These are phyloP conservation scores for Kockiozyma suomiensis DNA, from an alignment of 805 yeast genomes.

Conservation along the genomic window DNA sequence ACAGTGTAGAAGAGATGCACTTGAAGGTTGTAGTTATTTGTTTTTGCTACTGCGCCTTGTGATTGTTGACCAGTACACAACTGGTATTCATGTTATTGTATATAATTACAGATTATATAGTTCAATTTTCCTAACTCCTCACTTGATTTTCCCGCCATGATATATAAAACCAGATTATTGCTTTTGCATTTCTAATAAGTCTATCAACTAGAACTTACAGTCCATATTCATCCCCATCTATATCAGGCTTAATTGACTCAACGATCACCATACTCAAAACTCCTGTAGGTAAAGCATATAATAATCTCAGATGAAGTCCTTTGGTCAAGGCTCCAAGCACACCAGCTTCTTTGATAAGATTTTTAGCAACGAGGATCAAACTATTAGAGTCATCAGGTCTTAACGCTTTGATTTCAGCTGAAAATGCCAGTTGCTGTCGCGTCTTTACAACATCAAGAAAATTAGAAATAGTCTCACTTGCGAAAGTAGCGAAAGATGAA, in stretches of 20 bases:
- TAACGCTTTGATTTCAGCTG: conserved; percentile 44
- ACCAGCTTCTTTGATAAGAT: conserved; percentile 46
- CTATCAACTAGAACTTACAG: not conserved
- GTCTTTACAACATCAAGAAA: conserved; percentile 49
- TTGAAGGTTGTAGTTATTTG: too few species aligned
- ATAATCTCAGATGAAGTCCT: conserved; percentile 45
- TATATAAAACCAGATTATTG: not conserved
- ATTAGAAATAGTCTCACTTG: conserved; percentile 45
- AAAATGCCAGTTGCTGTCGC: conserved; percentile 49
- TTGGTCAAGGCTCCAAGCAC: conserved; percentile 42
- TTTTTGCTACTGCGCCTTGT: too few species aligned
- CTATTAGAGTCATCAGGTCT: conserved; percentile 46
- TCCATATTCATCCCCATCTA: conserved; percentile 19
- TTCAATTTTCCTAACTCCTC: too few species aligned
- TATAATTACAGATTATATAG: too few species aligned
- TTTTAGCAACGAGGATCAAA: conserved; percentile 41
- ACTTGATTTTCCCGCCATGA: too few species aligned
- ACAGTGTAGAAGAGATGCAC: too few species aligned
- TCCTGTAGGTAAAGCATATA: conserved; percentile 46
- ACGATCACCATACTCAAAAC: conserved; percentile 48
- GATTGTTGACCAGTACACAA: too few species aligned
- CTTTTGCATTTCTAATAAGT: not conserved
- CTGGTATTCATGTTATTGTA: too few species aligned
- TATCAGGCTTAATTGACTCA: conserved; percentile 46
- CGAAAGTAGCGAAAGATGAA: conserved; percentile 44